Evolutionary conservation across 2,329 filamentous ascomycete genomes (phyloP).

Genomic region (Neofusicoccum kwambonambiense): DNA sequence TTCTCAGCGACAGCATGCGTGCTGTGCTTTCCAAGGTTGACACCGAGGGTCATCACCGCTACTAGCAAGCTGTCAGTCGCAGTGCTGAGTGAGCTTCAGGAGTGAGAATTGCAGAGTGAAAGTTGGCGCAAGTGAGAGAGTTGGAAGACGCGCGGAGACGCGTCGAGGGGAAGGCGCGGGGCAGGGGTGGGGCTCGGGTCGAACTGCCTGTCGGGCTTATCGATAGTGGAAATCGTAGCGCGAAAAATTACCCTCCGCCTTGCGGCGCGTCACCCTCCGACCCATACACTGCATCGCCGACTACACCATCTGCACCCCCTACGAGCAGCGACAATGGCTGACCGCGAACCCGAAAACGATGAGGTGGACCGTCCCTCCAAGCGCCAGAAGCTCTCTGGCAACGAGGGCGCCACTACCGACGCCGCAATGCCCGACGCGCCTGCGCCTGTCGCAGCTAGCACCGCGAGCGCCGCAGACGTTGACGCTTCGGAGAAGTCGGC

Average conservation of each 20-base stretch:
- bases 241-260: constrained; percentile 15
- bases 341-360: background rate
- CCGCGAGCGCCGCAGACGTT: background rate
- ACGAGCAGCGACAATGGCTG: constrained; percentile 1
- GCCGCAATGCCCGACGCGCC: background rate
- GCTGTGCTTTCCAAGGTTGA: background rate
- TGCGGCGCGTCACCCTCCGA: background rate
- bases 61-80: background rate
- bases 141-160: background rate
- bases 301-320: background rate
- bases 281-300: background rate
- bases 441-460: background rate
- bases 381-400: constrained; percentile 7
- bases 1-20: background rate
- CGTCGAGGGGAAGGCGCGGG: background rate
- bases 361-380: constrained; percentile 1
- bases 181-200: background rate
- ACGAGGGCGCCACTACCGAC: background rate
- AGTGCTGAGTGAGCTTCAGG: too few species aligned
- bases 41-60: background rate
- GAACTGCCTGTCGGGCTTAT: background rate
- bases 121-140: background rate
- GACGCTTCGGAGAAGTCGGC: background rate
- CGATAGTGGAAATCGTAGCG: background rate
- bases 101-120: background rate